Evolutionary conservation across 345 rosid species (phyloP), one percentile per base, ranked within the genome.

Genomic region (Streptanthus diversifolius): DNA sequence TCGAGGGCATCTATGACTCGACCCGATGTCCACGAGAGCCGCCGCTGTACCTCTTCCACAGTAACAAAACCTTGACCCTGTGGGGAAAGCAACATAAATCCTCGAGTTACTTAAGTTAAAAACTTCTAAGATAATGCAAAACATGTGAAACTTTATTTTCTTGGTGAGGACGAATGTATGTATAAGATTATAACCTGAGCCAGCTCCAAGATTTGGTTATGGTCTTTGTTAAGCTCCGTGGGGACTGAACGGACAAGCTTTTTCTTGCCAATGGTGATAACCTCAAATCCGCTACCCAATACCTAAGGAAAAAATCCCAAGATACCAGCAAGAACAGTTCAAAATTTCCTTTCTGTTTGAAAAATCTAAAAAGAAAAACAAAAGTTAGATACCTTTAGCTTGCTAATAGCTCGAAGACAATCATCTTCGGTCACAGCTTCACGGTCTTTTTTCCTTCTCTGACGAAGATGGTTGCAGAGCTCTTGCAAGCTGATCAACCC

Each of bases 381-480:
- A 44, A 43, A 47, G 5, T 25, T 19, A 30, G 25, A 69, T 73
- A 90, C 98, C 95, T 88, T 90, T 27, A 88, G 88, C 83, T 93
- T 91, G 82, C 95, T 89, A 73, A 93, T 93, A 57, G 96, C 97
- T 25, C 96, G 96, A 74, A 93, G 83, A 77, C 98, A 93, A 56
- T 93, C 98, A 77, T 91, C 98, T 81, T 93, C 97, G 22, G 96
- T 86, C 10, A 91, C 84, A 68, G 87, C 89, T 77, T 85, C 98
- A 65, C 95, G 86, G 14, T 83, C 91, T 74, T 84, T 84, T 68
- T 82, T 93, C 71, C 91, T 80, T 71, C 80, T 85, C 56, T 81
- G 92, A 43, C 88, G 82, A 69, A 93, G 92, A 70, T 90, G 81
- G 67, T 71, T 80, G 72, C 92, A 91, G 11, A 93, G 90, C 70